A percentile compares a stretch with the other conserved stretches of the same genome.
These are phyloP conservation scores for Trichomonascaceae sp. DNA, from an alignment of 1,139 yeast species.

Conservation along the genomic window DNA sequence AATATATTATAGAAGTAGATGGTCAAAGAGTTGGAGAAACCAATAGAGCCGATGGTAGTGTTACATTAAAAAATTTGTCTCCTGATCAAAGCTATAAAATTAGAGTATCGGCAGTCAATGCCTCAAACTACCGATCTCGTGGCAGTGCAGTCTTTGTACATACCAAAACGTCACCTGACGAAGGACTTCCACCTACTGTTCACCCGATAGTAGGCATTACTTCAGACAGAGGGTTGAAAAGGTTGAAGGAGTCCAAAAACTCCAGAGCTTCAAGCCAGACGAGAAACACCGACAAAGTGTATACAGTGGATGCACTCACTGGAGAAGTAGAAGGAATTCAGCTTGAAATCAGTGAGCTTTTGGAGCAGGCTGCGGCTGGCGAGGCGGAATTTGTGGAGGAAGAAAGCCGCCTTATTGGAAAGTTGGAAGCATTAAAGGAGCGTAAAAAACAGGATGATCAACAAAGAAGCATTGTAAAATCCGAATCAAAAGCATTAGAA, in stretches of 20 bases:
- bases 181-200: slow-evolving; percentile 17
- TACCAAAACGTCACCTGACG: slow-evolving; percentile 22
- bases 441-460: slow-evolving; percentile 45
- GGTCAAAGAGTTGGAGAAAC: slow-evolving; percentile 40
- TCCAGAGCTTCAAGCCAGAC: slow-evolving; percentile 1
- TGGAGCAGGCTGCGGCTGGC: slow-evolving; percentile 37
- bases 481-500: slow-evolving; percentile 47
- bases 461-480: slow-evolving; percentile 42
- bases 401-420: slow-evolving; percentile 36
- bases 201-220: slow-evolving; percentile 8
- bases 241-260: slow-evolving; percentile 8
- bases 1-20: slow-evolving; percentile 43
- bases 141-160: slow-evolving; percentile 25
- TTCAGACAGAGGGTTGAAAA: slow-evolving; percentile 5
- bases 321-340: slow-evolving; percentile 45
- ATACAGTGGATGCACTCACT: slow-evolving; percentile 46
- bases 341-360: slow-evolving; percentile 41
- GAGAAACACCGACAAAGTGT: slow-evolving; percentile 20
- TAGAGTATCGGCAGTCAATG: slow-evolving; percentile 48
- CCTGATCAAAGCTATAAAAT: slow-evolving; percentile 48
- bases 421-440: slow-evolving; percentile 40
- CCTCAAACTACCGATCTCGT: slow-evolving; percentile 30
- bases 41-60: slow-evolving; percentile 32
- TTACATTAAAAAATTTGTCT: slow-evolving; percentile 39
- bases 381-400: slow-evolving; percentile 40